These are phyloP conservation scores for Aspergillus sergii DNA, from an alignment of 2,329 filamentous ascomycete species.

Conservation along the genomic window DNA sequence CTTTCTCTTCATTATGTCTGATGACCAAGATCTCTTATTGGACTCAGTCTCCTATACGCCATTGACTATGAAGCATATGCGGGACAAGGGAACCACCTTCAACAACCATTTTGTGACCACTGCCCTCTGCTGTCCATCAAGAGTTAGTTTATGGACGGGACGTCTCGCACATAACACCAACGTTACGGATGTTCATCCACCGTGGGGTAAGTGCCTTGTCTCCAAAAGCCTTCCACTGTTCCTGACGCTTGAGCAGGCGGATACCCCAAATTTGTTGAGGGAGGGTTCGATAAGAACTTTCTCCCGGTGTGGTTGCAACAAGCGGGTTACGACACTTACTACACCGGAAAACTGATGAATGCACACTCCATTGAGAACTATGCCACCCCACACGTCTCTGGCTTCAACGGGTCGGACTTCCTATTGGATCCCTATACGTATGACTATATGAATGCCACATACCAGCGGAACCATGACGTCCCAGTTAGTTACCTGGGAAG, in stretches of 20 bases:
- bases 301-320: constrained; percentile 56
- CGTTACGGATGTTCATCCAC: constrained; percentile 61
- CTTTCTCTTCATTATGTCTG: constrained; percentile 68
- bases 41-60: constrained; percentile 65
- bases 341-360: constrained; percentile 60
- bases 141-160: constrained; percentile 67
- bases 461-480: constrained; percentile 60
- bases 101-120: constrained; percentile 68
- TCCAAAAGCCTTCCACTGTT: not conserved
- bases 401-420: constrained; percentile 47
- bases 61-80: constrained; percentile 57
- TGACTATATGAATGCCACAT: constrained; percentile 66
- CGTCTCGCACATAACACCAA: constrained; percentile 71
- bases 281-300: constrained; percentile 54
- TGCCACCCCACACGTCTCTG: constrained; percentile 39
- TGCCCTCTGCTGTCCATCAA: constrained; percentile 67
- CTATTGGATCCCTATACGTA: constrained; percentile 59
- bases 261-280: constrained; percentile 55
- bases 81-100: constrained; percentile 62
- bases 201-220: constrained; percentile 47
- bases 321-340: constrained; percentile 57
- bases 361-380: constrained; percentile 54
- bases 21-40: constrained; percentile 68
- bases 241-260: constrained; percentile 26
- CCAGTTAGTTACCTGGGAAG: constrained; percentile 59